These are phyloP conservation scores for Lentinus polychrous DNA, from an alignment of 1,284 basidiomycete species.

Conservation along the genomic window DNA sequence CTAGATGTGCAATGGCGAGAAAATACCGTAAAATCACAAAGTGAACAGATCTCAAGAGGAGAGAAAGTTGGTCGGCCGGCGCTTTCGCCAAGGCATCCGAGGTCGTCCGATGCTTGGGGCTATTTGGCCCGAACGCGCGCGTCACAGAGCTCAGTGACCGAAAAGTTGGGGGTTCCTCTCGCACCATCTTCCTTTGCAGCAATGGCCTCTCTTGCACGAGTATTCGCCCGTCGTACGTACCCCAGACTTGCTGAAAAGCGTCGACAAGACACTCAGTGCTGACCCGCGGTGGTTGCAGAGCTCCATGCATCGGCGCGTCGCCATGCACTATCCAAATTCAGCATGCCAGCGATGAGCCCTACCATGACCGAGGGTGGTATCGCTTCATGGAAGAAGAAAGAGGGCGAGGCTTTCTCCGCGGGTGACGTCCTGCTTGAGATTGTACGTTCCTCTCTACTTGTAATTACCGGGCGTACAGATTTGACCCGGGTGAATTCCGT, in stretches of 20 bases:
- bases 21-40: slow-evolving; percentile 6
- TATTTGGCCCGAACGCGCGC: slow-evolving; percentile 30
- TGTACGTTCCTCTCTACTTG: slow-evolving; percentile 38
- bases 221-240: slow-evolving; percentile 59
- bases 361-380: slow-evolving; percentile 99
- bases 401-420: slow-evolving; percentile 84
- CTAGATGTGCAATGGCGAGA: no score
- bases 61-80: background rate
- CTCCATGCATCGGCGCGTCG: slow-evolving; percentile 77
- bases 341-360: slow-evolving; percentile 99
- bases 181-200: slow-evolving; percentile 14
- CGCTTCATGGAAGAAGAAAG: slow-evolving; percentile 94
- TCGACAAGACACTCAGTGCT: background rate
- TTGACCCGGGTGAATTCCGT: slow-evolving; percentile 4
- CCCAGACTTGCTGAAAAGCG: background rate
- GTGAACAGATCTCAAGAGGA: slow-evolving; percentile 6
- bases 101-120: slow-evolving; percentile 21
- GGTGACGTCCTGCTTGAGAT: slow-evolving; percentile 96
- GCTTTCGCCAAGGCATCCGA: slow-evolving; percentile 1
- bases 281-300: slow-evolving; percentile 37
- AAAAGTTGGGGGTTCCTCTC: slow-evolving; percentile 14
- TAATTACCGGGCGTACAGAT: slow-evolving; percentile 3
- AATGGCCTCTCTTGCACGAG: slow-evolving; percentile 57
- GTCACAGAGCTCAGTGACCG: slow-evolving; percentile 12
- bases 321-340: slow-evolving; percentile 82